Evolutionary conservation across 2,329 filamentous ascomycete species (phyloP).

Genomic region (Colletotrichum coccodes): DNA sequence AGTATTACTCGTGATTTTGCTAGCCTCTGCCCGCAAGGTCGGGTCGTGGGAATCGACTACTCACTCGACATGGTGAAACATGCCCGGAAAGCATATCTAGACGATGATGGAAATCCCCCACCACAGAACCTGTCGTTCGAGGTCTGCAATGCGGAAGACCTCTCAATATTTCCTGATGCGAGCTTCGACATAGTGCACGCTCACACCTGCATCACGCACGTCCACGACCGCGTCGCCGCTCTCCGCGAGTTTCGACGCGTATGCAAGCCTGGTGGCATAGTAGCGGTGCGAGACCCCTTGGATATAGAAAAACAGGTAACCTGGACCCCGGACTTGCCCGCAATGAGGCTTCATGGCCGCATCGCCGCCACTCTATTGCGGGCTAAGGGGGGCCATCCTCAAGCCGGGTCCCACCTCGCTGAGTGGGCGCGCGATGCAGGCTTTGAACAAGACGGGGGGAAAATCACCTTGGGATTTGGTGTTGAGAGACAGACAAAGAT

Average conservation of each 20-base stretch:
- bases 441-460: neutral
- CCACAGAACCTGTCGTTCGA: conserved; percentile 41
- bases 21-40: conserved; percentile 49
- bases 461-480: neutral
- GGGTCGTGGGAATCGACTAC: conserved; percentile 48
- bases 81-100: neutral
- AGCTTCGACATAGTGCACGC: conserved; percentile 55
- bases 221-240: conserved; percentile 46
- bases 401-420: neutral
- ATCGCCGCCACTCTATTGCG: neutral
- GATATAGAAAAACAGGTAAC: neutral
- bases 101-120: neutral
- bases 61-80: conserved; percentile 2
- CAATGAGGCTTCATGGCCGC: neutral
- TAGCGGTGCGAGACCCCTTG: conserved; percentile 14
- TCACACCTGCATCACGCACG: conserved; percentile 53
- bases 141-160: conserved; percentile 45
- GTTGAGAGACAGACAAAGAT: neutral
- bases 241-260: conserved; percentile 54
- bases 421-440: neutral
- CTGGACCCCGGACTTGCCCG: neutral
- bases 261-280: conserved; percentile 48
- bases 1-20: conserved; percentile 57
- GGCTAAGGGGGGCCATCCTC: neutral
- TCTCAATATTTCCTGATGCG: conserved; percentile 49